Evolutionary conservation across 2,329 filamentous ascomycete genomes (phyloP).

Genomic region (Nigrograna mackinnonii): DNA sequence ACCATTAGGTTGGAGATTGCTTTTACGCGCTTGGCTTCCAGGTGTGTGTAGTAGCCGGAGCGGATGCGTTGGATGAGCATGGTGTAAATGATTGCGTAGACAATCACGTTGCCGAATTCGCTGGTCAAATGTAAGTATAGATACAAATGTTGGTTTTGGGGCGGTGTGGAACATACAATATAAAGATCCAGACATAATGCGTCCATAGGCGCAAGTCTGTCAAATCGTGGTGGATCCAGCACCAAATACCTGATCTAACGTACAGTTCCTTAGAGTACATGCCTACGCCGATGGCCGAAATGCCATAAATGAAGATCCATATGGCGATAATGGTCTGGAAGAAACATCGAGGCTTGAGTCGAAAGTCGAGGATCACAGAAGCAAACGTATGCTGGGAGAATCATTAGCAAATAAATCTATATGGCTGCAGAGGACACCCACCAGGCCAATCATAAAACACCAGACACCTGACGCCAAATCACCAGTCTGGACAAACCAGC

Average conservation of each 20-base stretch:
- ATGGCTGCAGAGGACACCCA: too few species aligned
- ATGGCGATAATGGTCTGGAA: conserved; percentile 51
- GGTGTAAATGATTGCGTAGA: conserved; percentile 51
- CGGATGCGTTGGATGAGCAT: conserved; percentile 44
- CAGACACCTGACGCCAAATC: conserved; percentile 70
- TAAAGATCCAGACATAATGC: conserved; percentile 62
- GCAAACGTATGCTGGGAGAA: conserved; percentile 71
- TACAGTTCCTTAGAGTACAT: conserved; percentile 55
- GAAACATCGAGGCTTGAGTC: conserved; percentile 56
- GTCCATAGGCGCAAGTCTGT: conserved; percentile 60
- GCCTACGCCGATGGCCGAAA: conserved; percentile 57
- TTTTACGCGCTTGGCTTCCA: conserved; percentile 38
- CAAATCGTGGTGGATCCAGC: conserved; percentile 65
- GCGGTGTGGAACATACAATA: too few species aligned
- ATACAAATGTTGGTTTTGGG: too few species aligned
- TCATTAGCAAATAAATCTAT: too few species aligned
- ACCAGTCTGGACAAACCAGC: conserved; percentile 70
- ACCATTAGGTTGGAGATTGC: conserved; percentile 61
- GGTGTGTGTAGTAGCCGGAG: conserved; percentile 36
- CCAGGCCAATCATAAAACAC: conserved; percentile 67
- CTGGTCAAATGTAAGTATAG: too few species aligned
- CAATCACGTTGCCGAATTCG: conserved; percentile 55
- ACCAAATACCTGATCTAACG: conserved; percentile 70
- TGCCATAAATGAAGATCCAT: conserved; percentile 64
- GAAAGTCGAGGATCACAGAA: conserved; percentile 61